These are phyloP conservation scores for Starmerella etchellsii DNA, from an alignment of 805 yeast species.

Conservation along the genomic window DNA sequence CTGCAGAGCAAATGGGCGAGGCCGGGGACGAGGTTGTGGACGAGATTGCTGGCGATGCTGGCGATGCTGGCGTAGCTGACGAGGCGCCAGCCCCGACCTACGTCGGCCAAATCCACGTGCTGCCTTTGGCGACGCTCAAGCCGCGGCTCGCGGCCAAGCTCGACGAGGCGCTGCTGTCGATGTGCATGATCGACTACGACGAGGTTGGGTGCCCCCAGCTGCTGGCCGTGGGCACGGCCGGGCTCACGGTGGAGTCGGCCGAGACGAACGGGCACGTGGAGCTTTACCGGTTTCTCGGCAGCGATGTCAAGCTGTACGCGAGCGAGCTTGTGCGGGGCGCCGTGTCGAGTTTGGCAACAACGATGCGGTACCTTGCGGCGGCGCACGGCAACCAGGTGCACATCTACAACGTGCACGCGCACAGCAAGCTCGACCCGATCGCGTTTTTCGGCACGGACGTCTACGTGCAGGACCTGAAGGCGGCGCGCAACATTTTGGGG, in stretches of 20 bases:
- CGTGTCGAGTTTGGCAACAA: constrained; percentile 59
- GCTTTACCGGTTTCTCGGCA: constrained; percentile 29
- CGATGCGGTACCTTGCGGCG: constrained; percentile 70
- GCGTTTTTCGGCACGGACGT: constrained; percentile 84
- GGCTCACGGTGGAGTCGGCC: constrained; percentile 64
- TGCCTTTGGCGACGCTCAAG: constrained; percentile 6
- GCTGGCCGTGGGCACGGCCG: constrained; percentile 67
- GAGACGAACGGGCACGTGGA: constrained; percentile 67
- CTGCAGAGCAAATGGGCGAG: not conserved
- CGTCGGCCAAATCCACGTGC: constrained; percentile 7
- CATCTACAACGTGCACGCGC: constrained; percentile 53
- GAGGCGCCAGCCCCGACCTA: not conserved
- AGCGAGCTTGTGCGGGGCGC: constrained; percentile 73
- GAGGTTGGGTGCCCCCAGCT: constrained; percentile 38
- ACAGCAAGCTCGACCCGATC: constrained; percentile 77
- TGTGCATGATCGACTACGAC: constrained; percentile 7
- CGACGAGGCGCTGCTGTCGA: constrained; percentile 12
- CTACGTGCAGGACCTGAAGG: constrained; percentile 63
- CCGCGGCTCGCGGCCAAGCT: not conserved
- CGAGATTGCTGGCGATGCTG: not conserved
- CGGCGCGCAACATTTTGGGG: constrained; percentile 68
- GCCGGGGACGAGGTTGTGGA: not conserved
- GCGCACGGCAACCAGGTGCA: constrained; percentile 77
- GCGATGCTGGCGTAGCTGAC: not conserved
- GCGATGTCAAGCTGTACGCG: not conserved